These are phyloP conservation scores for Phytophthora agathidicida DNA, from an alignment of 352 stramenopile species.

Conservation along the genomic window DNA sequence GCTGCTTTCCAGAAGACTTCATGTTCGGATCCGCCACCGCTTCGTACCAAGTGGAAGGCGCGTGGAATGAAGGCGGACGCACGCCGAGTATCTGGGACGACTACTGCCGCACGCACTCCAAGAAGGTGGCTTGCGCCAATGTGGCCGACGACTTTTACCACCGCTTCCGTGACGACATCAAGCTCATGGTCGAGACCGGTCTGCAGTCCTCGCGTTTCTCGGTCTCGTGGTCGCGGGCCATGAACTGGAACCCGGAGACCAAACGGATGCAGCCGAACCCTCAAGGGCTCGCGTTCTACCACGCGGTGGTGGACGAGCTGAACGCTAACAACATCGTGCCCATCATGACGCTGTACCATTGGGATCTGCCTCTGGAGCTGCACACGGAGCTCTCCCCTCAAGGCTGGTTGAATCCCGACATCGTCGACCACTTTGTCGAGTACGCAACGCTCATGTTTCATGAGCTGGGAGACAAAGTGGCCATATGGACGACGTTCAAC, in stretches of 20 bases:
- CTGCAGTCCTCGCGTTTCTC: slow-evolving; percentile 94
- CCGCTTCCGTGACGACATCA: slow-evolving; percentile 90
- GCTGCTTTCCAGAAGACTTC: slow-evolving; percentile 78
- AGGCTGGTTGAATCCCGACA: slow-evolving; percentile 70
- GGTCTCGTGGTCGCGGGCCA: slow-evolving; percentile 92
- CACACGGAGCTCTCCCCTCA: slow-evolving; percentile 77
- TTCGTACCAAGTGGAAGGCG: slow-evolving; percentile 84
- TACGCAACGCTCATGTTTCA: slow-evolving; percentile 93
- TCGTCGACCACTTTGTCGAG: slow-evolving; percentile 74
- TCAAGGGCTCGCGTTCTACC: slow-evolving; percentile 93
- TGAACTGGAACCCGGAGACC: slow-evolving; percentile 72
- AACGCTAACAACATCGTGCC: slow-evolving; percentile 80
- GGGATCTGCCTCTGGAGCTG: slow-evolving; percentile 92
- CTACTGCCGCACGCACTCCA: slow-evolving; percentile 76
- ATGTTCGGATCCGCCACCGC: slow-evolving; percentile 91
- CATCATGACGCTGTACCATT: slow-evolving; percentile 97
- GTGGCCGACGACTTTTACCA: slow-evolving; percentile 95
- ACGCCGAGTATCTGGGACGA: slow-evolving; percentile 94
- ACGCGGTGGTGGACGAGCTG: slow-evolving; percentile 90
- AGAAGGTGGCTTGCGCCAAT: slow-evolving; percentile 85
- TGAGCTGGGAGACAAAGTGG: slow-evolving; percentile 91
- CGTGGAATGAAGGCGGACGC: slow-evolving; percentile 75
- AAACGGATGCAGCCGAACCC: slow-evolving; percentile 77
- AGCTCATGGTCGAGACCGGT: slow-evolving; percentile 92
- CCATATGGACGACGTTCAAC: slow-evolving; percentile 96